Base-by-base conservation (phyloP, 2,329 filamentous ascomycete species). In the Chaetomium sp. region DNA sequence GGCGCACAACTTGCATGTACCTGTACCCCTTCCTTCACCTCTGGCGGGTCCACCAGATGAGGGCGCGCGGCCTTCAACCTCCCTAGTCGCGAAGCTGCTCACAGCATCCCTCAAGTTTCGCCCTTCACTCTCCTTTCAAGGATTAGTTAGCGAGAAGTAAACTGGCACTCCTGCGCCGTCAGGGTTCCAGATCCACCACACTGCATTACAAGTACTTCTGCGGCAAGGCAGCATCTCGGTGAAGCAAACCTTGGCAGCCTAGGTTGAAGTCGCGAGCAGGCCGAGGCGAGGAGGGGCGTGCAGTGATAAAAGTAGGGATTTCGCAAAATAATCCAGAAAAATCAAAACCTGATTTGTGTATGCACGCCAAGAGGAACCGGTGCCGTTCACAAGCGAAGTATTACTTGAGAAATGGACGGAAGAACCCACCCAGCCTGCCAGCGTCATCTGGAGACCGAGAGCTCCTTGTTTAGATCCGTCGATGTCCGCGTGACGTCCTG, bases 251-350 rank as follows among this genome's bases (percentile, higher is more conserved):
- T 59, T 59, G 57, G 57, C 57, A 51, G 57, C 27, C 27, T 8
- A 49, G 42, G 56, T 9, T 51, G 13, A 54, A 54, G 51, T 56
- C 54, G 54, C 54, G 54, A 38, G 21, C 6, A 56, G 54, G 54
- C 33, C 29, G 54, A 56, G 33, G 33, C 5, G 12, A 27, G 23
- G 49, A n/a, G n/a, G 29, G 29, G 51, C 19, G 51, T 38, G 54
- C 16, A 33, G 12, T 23, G 1, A n/a, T 23, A 35, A 35, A 33
- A 29, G 12, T 29, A 29, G 27, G n/a, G 4, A 47, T 47, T 47
- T 58, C 56, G 25, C 42, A 49, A 49, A 35, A 58, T 31, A 29
- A 23, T 49, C 42, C 35, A 57, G 55, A 57, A n/a, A 57, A 57
- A 23, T 13, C 12, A 57, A 57, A 54, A 25, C 55, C 7, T 29